Base-by-base conservation (phyloP, 129 eudicot genomes). In the Apium graveolens region DNA sequence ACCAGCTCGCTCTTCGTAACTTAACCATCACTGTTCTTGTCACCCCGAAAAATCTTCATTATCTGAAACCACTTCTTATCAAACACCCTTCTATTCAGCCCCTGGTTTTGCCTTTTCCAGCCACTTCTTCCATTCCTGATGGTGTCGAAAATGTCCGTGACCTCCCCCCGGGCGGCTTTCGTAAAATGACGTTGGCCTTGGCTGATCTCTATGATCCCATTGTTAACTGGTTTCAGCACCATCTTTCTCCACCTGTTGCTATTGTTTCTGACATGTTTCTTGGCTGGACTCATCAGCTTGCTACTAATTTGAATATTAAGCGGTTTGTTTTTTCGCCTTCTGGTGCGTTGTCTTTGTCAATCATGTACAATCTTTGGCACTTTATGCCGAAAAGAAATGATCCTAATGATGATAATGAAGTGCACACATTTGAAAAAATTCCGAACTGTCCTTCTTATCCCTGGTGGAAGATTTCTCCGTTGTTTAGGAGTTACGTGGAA, bases 91-190 rank as follows among this genome's bases (percentile, higher is more conserved):
- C 88, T 11, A 77, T 86, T 83, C 31, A 80, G 55, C 55, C 92
- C 74, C 91, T 92, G 39, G 88, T 92, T 75, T 81, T 92, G 81
- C 92, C 97, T 55, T 83, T 92, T n/a, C 97, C 97, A 1, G 2
- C 87, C 0, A 83, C 80, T 82, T 86, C 90, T 37, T 32, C 82
- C 31, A 75, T 92, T 43, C 97, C 97, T 24, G 21, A 73, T 73
- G 97, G 96, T 49, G 86, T 88, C 39, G 97, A 92, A 39, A 89
- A 92, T 78, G 79, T 81, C 49, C 83, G 83, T 73, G 95, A 89
- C 63, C 87, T 89, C 41, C 90, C 92, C 0, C 75, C 80, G 24
- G 75, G 57, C 41, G 84, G 85, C 9, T 88, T 89, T 16, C 53
- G 53, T 84, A 39, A 43, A 5, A 8, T 65, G 20, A 85, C 90